A percentile compares a stretch with the other conserved stretches of the same genome.
These are phyloP conservation scores for Trametes meyenii DNA, from an alignment of 768 basidiomycete species.

Conservation along the genomic window DNA sequence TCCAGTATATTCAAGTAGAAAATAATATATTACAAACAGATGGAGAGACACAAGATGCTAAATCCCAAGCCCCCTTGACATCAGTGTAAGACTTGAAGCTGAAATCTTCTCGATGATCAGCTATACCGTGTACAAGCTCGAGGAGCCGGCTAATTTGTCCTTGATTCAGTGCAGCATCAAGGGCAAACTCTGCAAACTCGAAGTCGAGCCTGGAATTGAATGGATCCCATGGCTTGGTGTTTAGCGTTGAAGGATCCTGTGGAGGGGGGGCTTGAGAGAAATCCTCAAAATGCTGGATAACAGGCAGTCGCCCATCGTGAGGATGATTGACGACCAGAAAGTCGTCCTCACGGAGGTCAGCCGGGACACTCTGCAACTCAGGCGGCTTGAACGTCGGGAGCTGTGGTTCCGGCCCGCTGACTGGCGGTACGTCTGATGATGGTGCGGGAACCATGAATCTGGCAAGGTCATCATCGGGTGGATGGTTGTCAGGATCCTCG, in stretches of 20 bases:
- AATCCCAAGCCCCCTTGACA: constrained; percentile 27
- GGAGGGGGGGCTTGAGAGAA: too few species aligned
- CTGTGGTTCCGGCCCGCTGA: too few species aligned
- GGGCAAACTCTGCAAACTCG: constrained; percentile 33
- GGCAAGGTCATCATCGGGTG: too few species aligned
- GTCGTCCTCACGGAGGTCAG: too few species aligned
- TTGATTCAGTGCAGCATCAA: constrained; percentile 28
- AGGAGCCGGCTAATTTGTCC: constrained; percentile 26
- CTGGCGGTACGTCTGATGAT: too few species aligned
- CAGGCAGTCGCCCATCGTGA: too few species aligned
- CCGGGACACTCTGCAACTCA: too few species aligned
- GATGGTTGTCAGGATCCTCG: too few species aligned
- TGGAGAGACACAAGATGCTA: background rate
- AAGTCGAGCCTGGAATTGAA: constrained; percentile 35
- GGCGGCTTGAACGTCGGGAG: too few species aligned
- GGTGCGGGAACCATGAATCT: too few species aligned
- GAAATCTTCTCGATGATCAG: constrained; percentile 7
- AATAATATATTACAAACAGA: constrained; percentile 13
- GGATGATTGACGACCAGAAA: too few species aligned
- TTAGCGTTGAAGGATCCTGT: background rate
- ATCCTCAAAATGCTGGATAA: too few species aligned
- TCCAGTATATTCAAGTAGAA: constrained; percentile 4
- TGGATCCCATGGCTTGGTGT: constrained; percentile 34
- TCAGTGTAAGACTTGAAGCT: constrained; percentile 27
- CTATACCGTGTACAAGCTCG: constrained; percentile 20